These are phyloP conservation scores for Linnemannia schmuckeri DNA, from an alignment of 192 early-diverging fungal genomes.

Conservation along the genomic window DNA sequence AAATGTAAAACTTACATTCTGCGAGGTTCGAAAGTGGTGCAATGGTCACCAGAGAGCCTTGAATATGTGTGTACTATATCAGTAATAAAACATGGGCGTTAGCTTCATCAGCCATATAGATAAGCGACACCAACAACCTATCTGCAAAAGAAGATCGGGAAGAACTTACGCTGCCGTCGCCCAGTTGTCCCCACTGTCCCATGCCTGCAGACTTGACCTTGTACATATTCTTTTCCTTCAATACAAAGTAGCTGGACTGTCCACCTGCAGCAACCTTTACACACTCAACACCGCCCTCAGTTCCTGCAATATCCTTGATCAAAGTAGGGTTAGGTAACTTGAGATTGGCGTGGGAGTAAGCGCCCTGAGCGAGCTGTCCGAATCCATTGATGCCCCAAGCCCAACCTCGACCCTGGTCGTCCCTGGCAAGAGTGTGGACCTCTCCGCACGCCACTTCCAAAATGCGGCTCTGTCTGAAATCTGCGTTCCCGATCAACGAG, in stretches of 20 bases:
- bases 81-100: neutral
- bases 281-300: constrained; percentile 25
- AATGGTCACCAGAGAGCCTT: constrained; percentile 43
- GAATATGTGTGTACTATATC: constrained; percentile 44
- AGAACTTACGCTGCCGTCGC: constrained; percentile 53
- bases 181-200: constrained; percentile 64
- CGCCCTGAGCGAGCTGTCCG: constrained; percentile 58
- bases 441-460: constrained; percentile 58
- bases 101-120: neutral
- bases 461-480: constrained; percentile 30
- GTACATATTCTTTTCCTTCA: constrained; percentile 40
- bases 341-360: constrained; percentile 44
- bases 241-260: constrained; percentile 55
- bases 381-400: constrained; percentile 55
- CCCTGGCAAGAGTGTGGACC: constrained; percentile 54
- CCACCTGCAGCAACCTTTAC: constrained; percentile 60
- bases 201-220: constrained; percentile 58
- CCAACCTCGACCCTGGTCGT: constrained; percentile 51
- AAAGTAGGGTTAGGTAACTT: constrained; percentile 41
- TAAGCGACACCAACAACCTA: neutral
- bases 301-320: constrained; percentile 42
- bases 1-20: constrained; percentile 30
- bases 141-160: neutral
- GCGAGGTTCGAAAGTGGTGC: constrained; percentile 35
- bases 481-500: constrained; percentile 28